These are phyloP conservation scores for Stevia rebaudiana DNA, from an alignment of 140 eudicot genomes.

Conservation along the genomic window DNA sequence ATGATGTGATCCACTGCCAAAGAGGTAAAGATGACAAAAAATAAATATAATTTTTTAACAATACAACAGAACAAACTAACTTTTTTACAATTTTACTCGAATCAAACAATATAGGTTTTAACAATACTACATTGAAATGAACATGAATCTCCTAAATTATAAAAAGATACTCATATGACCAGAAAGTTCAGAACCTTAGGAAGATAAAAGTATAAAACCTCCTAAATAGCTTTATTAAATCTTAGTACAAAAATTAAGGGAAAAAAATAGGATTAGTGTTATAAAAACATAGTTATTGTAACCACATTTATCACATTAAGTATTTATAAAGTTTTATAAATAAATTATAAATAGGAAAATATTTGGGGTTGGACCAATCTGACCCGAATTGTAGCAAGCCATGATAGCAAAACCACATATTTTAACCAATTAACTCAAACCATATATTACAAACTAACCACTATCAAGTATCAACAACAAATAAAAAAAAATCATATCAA, in stretches of 20 bases:
- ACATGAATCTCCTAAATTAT: background rate
- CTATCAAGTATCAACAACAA: background rate
- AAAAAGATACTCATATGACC: background rate
- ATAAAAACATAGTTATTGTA: background rate
- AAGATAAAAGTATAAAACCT: background rate
- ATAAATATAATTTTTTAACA: conserved; percentile 1
- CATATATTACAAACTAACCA: background rate
- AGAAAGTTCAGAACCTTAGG: background rate
- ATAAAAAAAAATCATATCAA: background rate
- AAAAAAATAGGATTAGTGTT: background rate
- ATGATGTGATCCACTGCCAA: conserved; percentile 59
- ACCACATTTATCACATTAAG: background rate
- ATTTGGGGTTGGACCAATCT: background rate
- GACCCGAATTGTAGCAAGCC: background rate
- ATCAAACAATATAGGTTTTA: background rate
- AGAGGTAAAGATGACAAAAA: conserved; percentile 17
- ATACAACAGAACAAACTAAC: background rate
- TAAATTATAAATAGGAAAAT: background rate
- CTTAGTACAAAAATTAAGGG: too few species aligned
- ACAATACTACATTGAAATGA: background rate
- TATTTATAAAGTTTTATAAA: background rate
- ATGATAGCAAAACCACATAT: background rate
- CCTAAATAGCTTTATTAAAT: background rate
- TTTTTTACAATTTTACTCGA: background rate
- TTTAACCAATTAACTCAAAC: background rate